Evolutionary conservation across 805 yeast genomes (phyloP), one percentile per base, ranked within the genome.

Genomic region (Cyberlindnera suaveolens): DNA sequence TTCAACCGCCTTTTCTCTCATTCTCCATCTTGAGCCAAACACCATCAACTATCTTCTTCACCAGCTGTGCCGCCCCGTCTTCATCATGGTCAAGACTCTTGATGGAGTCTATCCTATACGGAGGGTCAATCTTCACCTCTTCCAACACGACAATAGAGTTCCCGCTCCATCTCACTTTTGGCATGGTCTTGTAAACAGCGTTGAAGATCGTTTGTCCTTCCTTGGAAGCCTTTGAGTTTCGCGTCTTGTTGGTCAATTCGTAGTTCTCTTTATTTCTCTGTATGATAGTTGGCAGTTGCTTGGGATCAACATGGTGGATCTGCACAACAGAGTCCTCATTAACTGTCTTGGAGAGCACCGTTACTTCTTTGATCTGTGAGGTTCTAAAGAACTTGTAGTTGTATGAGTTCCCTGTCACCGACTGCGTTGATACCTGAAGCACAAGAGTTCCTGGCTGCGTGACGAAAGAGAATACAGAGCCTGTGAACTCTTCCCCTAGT

Each of bases 401-500:
- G 47, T 41, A 55, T 5, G 55, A 36, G 2, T 44, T 32, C 3
- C 51, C 52, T 2, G 39, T 34, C 1, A 44, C 42, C 1, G 44
- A 40, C 7, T 34, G 39, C 0, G 35, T 19, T 3, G 53, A 45
- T 2, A 50, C 27, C 35, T 56, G 58, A 3, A 59, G 65, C 44
- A 68, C 63, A 1, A 70, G 49, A 1, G 68, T 58, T 29, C 49
- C 64, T 42, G 68, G 70, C 6, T 45, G 43, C 7, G 80, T 67
- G 44, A 77, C 75, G 58, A 75, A 81, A 9, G 88, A 72, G 58
- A 78, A 81, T 32, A 85, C 71, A 29, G 71, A 65, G 1, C 93
- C 95, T n/a, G 69, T 67, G 41, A 78, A 67, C 8, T 68, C 67
- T 23, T 72, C 70, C 54, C 82, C 87, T 37, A 78, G 64, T 6